These are phyloP conservation scores for Schwanniomyces occidentalis DNA, from an alignment of 805 yeast genomes.

Conservation along the genomic window DNA sequence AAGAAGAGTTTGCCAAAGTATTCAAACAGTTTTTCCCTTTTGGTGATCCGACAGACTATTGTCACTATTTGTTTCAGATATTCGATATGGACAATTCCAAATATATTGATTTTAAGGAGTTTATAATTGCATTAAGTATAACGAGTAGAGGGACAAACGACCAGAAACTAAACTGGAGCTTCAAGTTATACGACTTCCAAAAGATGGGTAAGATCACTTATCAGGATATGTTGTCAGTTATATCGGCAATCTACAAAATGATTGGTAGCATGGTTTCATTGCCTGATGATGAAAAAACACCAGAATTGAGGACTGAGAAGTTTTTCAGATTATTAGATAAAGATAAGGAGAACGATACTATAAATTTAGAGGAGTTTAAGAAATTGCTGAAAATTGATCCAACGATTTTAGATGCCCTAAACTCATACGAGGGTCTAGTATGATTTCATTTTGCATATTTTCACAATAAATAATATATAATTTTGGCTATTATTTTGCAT, in stretches of 20 bases:
- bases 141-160: conserved; percentile 84
- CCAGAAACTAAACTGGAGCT: conserved; percentile 88
- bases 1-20: conserved; percentile 85
- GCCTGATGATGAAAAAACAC: conserved; percentile 88
- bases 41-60: conserved; percentile 93
- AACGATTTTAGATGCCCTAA: conserved; percentile 71
- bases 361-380: conserved; percentile 82
- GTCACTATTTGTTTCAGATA: conserved; percentile 82
- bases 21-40: conserved; percentile 97
- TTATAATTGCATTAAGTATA: conserved; percentile 81
- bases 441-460: too few relatives aligned
- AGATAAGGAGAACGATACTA: conserved; percentile 58
- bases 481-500: too few relatives aligned
- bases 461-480: too few relatives aligned
- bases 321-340: conserved; percentile 75
- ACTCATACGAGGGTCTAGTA: conserved; percentile 78
- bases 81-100: conserved; percentile 84
- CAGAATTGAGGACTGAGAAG: conserved; percentile 82
- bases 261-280: conserved; percentile 90
- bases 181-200: conserved; percentile 81
- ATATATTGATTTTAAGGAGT: conserved; percentile 86
- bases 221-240: conserved; percentile 77
- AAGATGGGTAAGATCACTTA: conserved; percentile 74
- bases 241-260: conserved; percentile 88
- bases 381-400: conserved; percentile 80